These are phyloP conservation scores for Aspergillus bertholletiae DNA, from an alignment of 495 filamentous ascomycete genomes.

Conservation along the genomic window DNA sequence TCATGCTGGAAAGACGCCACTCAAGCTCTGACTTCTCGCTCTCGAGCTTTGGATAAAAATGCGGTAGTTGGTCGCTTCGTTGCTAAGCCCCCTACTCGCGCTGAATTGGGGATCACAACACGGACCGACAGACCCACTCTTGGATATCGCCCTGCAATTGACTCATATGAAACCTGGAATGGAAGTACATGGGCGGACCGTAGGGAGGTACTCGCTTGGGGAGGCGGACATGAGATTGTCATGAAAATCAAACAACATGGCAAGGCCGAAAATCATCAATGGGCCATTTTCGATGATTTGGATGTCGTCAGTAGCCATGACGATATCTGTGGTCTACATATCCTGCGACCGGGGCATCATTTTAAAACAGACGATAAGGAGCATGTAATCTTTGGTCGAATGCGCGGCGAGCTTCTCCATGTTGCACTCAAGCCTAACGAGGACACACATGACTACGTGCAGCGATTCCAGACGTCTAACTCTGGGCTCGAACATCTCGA, in stretches of 20 bases:
- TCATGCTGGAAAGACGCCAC: conserved; percentile 50
- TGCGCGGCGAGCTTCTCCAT: conserved; percentile 36
- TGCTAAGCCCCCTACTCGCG: conserved; percentile 28
- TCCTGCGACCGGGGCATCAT: conserved; percentile 43
- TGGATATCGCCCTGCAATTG: conserved; percentile 59
- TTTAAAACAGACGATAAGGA: conserved; percentile 23
- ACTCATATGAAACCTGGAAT: conserved; percentile 56
- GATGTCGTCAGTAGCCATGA: conserved; percentile 54
- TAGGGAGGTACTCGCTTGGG: conserved; percentile 57
- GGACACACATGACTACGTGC: conserved; percentile 23
- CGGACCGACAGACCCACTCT: conserved; percentile 54
- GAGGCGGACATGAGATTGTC: conserved; percentile 56
- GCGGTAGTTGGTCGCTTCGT: conserved; percentile 55
- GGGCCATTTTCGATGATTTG: conserved; percentile 51
- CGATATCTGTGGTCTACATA: conserved; percentile 57
- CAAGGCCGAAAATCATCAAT: conserved; percentile 24
- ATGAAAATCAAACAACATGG: conserved; percentile 39
- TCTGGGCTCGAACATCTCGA: conserved; percentile 30
- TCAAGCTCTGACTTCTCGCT: conserved; percentile 54
- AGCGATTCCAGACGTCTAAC: conserved; percentile 31
- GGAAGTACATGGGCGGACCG: conserved; percentile 48
- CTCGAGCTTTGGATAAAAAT: conserved; percentile 56
- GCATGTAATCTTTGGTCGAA: conserved; percentile 39
- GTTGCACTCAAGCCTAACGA: conserved; percentile 28
- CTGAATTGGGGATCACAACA: conserved; percentile 24